These are phyloP conservation scores for Conticribra weissflogii DNA, from an alignment of 108 stramenopile genomes.

Conservation along the genomic window DNA sequence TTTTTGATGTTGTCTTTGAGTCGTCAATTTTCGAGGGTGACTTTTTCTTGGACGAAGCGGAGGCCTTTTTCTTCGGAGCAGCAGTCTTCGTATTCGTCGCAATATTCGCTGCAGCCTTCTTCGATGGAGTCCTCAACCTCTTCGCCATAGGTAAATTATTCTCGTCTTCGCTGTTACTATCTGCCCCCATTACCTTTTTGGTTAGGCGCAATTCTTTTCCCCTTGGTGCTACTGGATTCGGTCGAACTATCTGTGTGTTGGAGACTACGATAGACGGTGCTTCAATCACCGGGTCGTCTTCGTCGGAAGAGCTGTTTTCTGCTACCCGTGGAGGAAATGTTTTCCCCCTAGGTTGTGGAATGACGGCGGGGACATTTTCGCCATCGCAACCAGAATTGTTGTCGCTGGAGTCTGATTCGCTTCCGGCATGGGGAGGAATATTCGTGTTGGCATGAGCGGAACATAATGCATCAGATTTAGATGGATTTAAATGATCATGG, in stretches of 20 bases:
- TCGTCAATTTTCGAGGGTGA: neutral
- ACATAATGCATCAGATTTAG: neutral
- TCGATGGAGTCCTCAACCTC: slow-evolving; percentile 2
- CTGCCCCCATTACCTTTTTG: slow-evolving; percentile 9
- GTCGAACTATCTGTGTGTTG: no score
- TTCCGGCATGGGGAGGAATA: slow-evolving; percentile 5
- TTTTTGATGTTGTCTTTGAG: neutral
- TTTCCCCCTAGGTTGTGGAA: slow-evolving; percentile 24
- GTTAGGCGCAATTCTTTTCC: slow-evolving; percentile 41
- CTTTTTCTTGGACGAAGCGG: neutral
- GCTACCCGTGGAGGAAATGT: slow-evolving; percentile 17
- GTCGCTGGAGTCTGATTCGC: slow-evolving; percentile 51
- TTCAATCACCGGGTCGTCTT: slow-evolving; percentile 6
- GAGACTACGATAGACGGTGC: neutral
- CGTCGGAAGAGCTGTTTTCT: slow-evolving; percentile 11
- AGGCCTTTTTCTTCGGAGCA: slow-evolving; percentile 17
- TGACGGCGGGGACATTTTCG: slow-evolving; percentile 21
- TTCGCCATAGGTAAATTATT: slow-evolving; percentile 8
- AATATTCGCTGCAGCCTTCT: neutral
- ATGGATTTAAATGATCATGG: neutral
- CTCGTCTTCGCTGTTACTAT: slow-evolving; percentile 27
- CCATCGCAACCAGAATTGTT: slow-evolving; percentile 36
- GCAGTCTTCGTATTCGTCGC: slow-evolving; percentile 13
- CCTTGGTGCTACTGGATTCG: slow-evolving; percentile 18
- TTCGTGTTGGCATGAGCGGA: neutral